phyloP scores from a whole-genome alignment of 2,329 filamentous ascomycete species.

The Aspergillus glaucus region DNA sequence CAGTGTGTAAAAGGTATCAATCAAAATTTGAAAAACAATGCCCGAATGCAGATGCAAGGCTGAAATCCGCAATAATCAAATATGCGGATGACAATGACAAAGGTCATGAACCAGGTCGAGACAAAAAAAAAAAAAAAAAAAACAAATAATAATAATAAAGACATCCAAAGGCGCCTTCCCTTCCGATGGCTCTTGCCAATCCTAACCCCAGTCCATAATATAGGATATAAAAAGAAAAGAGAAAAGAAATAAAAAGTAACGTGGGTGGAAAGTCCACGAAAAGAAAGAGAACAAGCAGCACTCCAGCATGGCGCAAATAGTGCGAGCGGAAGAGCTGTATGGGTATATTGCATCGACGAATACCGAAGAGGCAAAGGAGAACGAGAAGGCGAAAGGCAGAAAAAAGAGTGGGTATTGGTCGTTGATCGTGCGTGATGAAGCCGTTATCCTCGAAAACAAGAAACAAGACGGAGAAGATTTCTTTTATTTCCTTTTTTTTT shows the following conservation, averaged over 20 bases:
- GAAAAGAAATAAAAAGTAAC: background rate
- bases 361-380: background rate
- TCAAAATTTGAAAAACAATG: constrained; percentile 11
- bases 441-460: background rate
- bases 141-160: background rate
- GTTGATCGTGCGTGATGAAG: background rate
- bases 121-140: constrained; percentile 6
- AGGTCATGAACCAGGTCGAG: constrained; percentile 4
- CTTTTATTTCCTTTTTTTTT: too few relatives aligned
- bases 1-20: constrained; percentile 18
- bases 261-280: background rate
- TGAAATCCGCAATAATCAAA: constrained; percentile 5
- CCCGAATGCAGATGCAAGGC: constrained; percentile 17
- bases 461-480: background rate
- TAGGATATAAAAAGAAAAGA: constrained; percentile 6
- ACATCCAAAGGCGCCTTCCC: constrained; percentile 15
- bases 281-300: constrained; percentile 8
- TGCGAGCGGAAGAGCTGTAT: background rate
- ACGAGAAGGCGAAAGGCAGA: background rate
- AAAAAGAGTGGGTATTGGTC: background rate
- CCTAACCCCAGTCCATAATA: constrained; percentile 11
- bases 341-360: background rate
- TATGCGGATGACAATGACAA: constrained; percentile 1
- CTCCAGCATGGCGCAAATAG: constrained; percentile 7
- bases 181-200: constrained; percentile 8